phyloP scores from a whole-genome alignment of 2,329 filamentous ascomycete genomes.

The Zopfia rhizophila region DNA sequence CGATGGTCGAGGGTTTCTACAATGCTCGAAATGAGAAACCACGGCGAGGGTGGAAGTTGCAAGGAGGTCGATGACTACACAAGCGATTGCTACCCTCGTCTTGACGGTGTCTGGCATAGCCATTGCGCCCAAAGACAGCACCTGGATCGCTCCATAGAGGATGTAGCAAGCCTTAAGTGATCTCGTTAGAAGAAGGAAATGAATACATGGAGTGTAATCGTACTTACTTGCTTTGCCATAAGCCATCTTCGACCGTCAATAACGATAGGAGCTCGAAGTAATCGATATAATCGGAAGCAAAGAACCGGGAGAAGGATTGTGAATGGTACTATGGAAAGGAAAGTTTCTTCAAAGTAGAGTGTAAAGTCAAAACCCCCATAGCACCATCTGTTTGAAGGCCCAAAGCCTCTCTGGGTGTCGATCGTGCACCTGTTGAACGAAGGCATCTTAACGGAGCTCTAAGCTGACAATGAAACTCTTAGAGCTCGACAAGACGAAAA shows the following conservation, averaged over 20 bases:
- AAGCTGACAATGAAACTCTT: constrained; percentile 5
- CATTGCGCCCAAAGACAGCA: constrained; percentile 19
- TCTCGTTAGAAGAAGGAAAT: neutral
- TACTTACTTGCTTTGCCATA: constrained; percentile 21
- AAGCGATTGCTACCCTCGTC: constrained; percentile 17
- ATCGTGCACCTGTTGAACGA: constrained; percentile 20
- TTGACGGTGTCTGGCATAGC: constrained; percentile 24
- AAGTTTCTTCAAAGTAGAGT: constrained; percentile 15
- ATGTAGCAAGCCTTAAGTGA: constrained; percentile 13
- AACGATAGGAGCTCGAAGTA: constrained; percentile 14
- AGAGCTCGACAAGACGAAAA: neutral
- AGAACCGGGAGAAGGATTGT: constrained; percentile 17
- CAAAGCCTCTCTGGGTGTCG: constrained; percentile 21
- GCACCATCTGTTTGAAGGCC: constrained; percentile 15
- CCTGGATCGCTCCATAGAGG: constrained; percentile 23
- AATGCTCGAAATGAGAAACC: constrained; percentile 23
- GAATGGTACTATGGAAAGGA: constrained; percentile 19
- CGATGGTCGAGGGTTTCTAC: constrained; percentile 22
- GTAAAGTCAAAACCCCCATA: constrained; percentile 19
- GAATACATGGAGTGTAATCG: neutral
- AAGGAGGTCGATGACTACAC: constrained; percentile 13
- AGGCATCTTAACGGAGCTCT: constrained; percentile 11
- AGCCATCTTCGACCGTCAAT: constrained; percentile 17
- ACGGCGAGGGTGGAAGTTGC: constrained; percentile 18
- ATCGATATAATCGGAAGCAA: constrained; percentile 15